Base-by-base conservation (phyloP, 116 monocot genomes). In the Cymodocea nodosa region DNA sequence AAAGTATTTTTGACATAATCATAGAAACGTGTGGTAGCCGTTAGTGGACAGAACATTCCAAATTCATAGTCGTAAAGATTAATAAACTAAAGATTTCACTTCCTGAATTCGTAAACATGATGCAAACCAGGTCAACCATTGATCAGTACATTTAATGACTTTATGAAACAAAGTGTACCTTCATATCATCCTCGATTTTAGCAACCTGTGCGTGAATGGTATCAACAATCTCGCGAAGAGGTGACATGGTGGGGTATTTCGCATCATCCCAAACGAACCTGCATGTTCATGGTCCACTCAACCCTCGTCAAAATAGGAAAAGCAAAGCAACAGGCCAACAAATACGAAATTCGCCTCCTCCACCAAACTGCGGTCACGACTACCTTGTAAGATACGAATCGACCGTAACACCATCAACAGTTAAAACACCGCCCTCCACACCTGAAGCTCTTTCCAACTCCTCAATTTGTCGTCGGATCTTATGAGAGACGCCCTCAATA, bases 221-320 rank as follows among this genome's bases (percentile, higher is more conserved):
- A 70, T 77, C 85, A 59, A 90, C 87, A 37, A 81, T 95, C 70
- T 95, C 90, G 68, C 75, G 82, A 23, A 95, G 79, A 24, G 87
- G 85, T 13, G 90, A 87, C 85, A 95, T 87, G 8, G 79, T 84
- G 4, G 95, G 95, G 62, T 85, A 95, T 73, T 72, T 90, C 23
- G 84, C 90, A 73, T 95, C 95, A 71, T 95, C 95, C 95, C 95
- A 95, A 35, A 80, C 83, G 72, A 95, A 95, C 73, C 95, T 95
- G 65, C 59, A 69, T 68, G 30, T 50, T 37, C 51, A 66, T 16
- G 50, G 12, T 7, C 58, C 37, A 57, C 23, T 40, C 23, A 34
- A 24, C 2, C 11, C 7, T 13, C 64, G 22, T 48, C 22, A 61
- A 68, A 30, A 19, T 9, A 0, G 20, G 4, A 72, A 60, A 23